Evolutionary conservation across 176 grass and related monocot genomes (phyloP).

Genomic region (Oryza meridionalis): DNA sequence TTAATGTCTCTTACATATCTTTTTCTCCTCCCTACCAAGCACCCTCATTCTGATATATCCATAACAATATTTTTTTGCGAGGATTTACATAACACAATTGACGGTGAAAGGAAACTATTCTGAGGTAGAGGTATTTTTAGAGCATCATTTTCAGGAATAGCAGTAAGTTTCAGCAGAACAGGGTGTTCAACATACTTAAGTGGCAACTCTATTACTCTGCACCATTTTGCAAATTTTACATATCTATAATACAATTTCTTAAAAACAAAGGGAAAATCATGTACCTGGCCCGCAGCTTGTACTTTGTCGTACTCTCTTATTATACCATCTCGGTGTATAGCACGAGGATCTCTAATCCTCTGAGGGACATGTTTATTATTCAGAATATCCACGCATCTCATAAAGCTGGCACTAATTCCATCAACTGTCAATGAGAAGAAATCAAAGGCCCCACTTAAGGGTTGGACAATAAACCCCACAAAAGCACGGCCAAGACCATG

Average conservation of each 20-base stretch:
- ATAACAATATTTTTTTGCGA: background rate
- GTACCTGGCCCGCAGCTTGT: conserved; percentile 87
- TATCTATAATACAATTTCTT: conserved; percentile 6
- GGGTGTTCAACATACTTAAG: conserved; percentile 4
- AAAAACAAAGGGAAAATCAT: conserved; percentile 16
- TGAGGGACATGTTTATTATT: conserved; percentile 77
- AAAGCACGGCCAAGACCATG: conserved; percentile 90
- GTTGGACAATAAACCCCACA: conserved; percentile 92
- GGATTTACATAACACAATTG: background rate
- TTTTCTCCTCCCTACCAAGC: background rate
- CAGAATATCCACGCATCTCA: conserved; percentile 82
- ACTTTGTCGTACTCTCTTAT: conserved; percentile 74
- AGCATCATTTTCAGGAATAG: background rate
- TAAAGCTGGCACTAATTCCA: conserved; percentile 89
- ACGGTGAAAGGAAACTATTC: background rate
- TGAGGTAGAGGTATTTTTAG: background rate
- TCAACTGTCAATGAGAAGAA: conserved; percentile 89
- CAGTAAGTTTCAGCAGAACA: conserved; percentile 12
- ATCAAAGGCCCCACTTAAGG: conserved; percentile 91
- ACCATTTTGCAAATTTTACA: conserved; percentile 10
- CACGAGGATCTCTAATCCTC: conserved; percentile 80
- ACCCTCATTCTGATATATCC: no score
- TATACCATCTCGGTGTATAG: conserved; percentile 79
- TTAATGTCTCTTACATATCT: background rate
- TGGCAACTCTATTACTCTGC: background rate